Base-by-base conservation (phyloP, 1,139 yeast species). In the Wickerhamomyces sp. region DNA sequence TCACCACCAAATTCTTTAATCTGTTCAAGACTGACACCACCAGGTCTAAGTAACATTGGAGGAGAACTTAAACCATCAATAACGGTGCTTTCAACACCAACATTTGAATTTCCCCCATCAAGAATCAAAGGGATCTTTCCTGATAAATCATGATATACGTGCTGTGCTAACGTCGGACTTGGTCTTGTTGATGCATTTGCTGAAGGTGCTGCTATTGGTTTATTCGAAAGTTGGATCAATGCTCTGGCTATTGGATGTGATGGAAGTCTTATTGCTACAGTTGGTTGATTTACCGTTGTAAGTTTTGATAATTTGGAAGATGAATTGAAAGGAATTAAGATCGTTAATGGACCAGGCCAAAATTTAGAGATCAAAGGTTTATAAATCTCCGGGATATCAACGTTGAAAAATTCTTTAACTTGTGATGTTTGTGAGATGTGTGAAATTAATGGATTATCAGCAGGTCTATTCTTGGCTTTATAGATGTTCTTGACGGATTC, bases 301-400 rank as follows among this genome's bases (percentile, higher is more conserved):
- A 76, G 63, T 19, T 67, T 64, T 2, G 96, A 87, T 3, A 91
- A 65, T 0, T 78, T 75, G 4, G 75, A 65, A 2, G 54, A 56
- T 7, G 50, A 49, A 24, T 66, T 68, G 6, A 81, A 71, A 0
- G 96, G 96, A 23, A 91, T 63, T 35, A 91, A 60, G 28, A 91
- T 85, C 0, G 96, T 88, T 39, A 91, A 64, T 1, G 98, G 98
- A 0, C 98, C 98, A 0, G 98, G 98, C 97, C 97, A 91, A 51
- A 84, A 83, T 42, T 68, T 67, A 2, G 68, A 67, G 6, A 89
- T 64, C 30, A 91, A 63, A 0, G 75, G 70, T 19, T 64, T 60
- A 52, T 91, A 91, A 1, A 79, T 68, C 1, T 61, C 58, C 0
- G 97, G 97, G 10, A 91, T 70, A 23, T 66, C 60, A 8, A 64